Conservation (phyloP, 352 stramenopile genomes). For the Plasmopara viticola region DNA sequence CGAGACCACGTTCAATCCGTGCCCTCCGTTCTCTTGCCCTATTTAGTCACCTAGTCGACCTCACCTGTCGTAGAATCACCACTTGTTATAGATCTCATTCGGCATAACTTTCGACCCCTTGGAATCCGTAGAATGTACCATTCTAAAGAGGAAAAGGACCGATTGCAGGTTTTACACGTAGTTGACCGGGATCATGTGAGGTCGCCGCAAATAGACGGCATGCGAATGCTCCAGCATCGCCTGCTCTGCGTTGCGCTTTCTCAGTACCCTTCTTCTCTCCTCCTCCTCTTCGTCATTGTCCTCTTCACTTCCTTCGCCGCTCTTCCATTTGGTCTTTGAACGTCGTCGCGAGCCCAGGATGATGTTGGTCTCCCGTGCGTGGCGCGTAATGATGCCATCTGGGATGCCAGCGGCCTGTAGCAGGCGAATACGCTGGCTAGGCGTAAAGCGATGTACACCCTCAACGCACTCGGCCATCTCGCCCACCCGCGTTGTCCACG, state of each 20-base stretch:
- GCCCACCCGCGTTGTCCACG: constrained; percentile 58
- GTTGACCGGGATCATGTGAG: constrained; percentile 64
- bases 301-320: constrained; percentile 14
- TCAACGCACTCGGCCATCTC: constrained; percentile 62
- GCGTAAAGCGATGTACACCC: constrained; percentile 55
- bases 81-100: constrained; percentile 19
- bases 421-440: constrained; percentile 49
- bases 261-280: constrained; percentile 2
- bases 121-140: background rate
- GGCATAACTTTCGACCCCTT: constrained; percentile 23
- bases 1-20: too few species aligned
- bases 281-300: background rate
- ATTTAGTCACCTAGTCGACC: too few species aligned
- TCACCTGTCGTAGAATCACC: constrained; percentile 7
- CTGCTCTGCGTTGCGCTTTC: constrained; percentile 45
- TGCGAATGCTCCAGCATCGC: constrained; percentile 39
- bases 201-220: constrained; percentile 40
- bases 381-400: constrained; percentile 61
- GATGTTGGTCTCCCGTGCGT: constrained; percentile 59
- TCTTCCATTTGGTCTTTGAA: constrained; percentile 17
- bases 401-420: constrained; percentile 47
- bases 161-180: constrained; percentile 29
- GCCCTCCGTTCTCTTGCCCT: too few species aligned
- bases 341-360: constrained; percentile 52
- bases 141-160: too few species aligned